A percentile compares a stretch with the other conserved stretches of the same genome.
These are phyloP conservation scores for Tothia fuscella DNA, from an alignment of 2,329 filamentous ascomycete species.

Conservation along the genomic window DNA sequence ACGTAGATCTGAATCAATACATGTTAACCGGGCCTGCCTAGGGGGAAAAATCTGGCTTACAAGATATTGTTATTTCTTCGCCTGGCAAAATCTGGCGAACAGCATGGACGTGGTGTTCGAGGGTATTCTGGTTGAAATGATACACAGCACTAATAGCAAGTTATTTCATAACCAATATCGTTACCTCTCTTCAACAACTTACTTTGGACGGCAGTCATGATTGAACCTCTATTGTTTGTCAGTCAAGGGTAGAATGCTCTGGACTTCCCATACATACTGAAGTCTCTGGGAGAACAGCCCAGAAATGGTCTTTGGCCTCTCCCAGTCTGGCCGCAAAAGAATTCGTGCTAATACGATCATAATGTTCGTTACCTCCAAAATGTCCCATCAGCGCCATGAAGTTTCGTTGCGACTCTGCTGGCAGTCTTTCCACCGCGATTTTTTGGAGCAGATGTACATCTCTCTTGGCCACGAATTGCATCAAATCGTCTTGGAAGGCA, in stretches of 20 bases:
- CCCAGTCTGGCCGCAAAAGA: conserved; percentile 8
- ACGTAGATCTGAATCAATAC: conserved; percentile 11
- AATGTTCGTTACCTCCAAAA: conserved; percentile 7
- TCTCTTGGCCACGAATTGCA: conserved; percentile 5
- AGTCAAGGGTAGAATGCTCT: too few relatives aligned
- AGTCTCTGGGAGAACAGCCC: conserved; percentile 9
- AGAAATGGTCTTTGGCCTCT: conserved; percentile 3
- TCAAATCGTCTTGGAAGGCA: conserved; percentile 8
- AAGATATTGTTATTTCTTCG: conserved; percentile 32
- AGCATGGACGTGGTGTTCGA: conserved; percentile 27
- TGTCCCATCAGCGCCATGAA: conserved; percentile 9
- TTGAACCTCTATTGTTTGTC: conserved; percentile 27
- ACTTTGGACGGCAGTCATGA: conserved; percentile 33
- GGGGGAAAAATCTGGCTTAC: conserved; percentile 10
- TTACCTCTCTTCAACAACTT: too few relatives aligned
- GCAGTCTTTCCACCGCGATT: conserved; percentile 7
- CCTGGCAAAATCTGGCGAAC: conserved; percentile 26
- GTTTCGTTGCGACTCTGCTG: background rate
- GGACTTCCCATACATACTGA: too few relatives aligned
- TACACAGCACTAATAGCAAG: too few relatives aligned
- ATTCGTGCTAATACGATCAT: conserved; percentile 11
- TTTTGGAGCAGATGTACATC: background rate
- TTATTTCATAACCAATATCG: too few relatives aligned
- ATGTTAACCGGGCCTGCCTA: background rate
- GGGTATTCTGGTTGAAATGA: conserved; percentile 24